Evolutionary conservation across 768 basidiomycete species (phyloP), one percentile per base, ranked within the genome.

Genomic region (Kwoniella bestiolae): DNA sequence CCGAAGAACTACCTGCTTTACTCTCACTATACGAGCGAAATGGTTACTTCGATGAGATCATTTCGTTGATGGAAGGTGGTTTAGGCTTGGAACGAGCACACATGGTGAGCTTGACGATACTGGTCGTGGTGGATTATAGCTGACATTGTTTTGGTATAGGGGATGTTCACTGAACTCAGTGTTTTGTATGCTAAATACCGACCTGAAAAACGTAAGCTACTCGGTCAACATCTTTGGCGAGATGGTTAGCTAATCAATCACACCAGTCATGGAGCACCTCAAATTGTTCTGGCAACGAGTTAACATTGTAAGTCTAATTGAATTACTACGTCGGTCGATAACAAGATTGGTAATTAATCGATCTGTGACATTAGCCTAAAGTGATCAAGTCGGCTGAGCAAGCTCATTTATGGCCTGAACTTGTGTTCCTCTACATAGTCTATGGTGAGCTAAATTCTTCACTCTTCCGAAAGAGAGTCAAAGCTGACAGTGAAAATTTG

Each of bases 351-450:
- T 32, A 29, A 14, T 14, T 25, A 18, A 62, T 49, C 63, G 64
- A 45, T 49, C 18, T 23, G 5, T 18, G 25, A 44, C 32, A 35
- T 31, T 50, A 77, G 76, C 96, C 96, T 56, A 98, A 99, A 87
- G 95, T 97, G 75, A 94, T 98, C 85, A 90, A 89, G 83, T 92
- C 94, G 9, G 88, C 94, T 3, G 95, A 98, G 84, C 91, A 90
- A 75, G 94, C 93, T 21, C 96, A 98, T 73, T 87, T 99, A 50
- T 99, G 96, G 96, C 90, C 95, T 11, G 95, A 98, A 80, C 87
- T 99, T 12, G 95, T 99, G 35, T 98, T 95, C 87, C 83, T 99
- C 56, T 99, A 98, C 82, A 89, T 98, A 84, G 96, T 96, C 83
- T 99, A 99, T 75, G 96, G 96, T 77, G 91, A 94, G 85, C 93